phyloP scores from a whole-genome alignment of 345 rosid species.

The Mallotus nudiflorus region DNA sequence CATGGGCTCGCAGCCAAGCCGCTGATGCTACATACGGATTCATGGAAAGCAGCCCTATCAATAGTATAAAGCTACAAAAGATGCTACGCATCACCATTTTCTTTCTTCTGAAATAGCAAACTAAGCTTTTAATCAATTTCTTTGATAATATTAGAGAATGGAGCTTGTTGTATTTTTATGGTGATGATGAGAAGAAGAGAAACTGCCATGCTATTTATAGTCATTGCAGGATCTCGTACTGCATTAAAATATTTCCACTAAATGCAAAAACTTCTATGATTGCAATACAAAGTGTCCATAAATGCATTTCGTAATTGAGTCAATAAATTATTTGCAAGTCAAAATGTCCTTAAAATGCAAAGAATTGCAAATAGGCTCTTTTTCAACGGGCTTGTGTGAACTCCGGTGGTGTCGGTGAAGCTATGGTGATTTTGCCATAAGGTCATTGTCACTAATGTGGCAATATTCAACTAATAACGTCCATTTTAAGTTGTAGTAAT shows the following conservation, averaged over 20 bases:
- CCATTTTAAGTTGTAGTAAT: too few relatives aligned
- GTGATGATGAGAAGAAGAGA: background rate
- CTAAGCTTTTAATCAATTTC: too few relatives aligned
- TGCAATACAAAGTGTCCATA: slow-evolving; percentile 19
- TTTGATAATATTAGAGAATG: too few relatives aligned
- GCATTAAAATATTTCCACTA: slow-evolving; percentile 20
- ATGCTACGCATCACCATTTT: slow-evolving; percentile 34
- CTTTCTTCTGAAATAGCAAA: too few relatives aligned
- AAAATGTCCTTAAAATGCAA: background rate
- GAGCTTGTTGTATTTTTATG: background rate
- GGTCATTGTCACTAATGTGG: too few relatives aligned
- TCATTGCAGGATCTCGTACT: slow-evolving; percentile 2
- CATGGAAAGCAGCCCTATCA: slow-evolving; percentile 33
- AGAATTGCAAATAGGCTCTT: background rate
- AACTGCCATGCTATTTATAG: slow-evolving; percentile 39
- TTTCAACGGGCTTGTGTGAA: too few relatives aligned
- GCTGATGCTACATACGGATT: slow-evolving; percentile 20
- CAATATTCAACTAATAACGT: too few relatives aligned
- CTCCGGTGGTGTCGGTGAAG: background rate
- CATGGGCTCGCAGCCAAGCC: slow-evolving; percentile 29
- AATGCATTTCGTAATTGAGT: slow-evolving; percentile 9
- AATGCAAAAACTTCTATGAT: slow-evolving; percentile 14
- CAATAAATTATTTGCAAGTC: background rate
- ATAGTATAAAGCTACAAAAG: slow-evolving; percentile 16
- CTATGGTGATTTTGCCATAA: background rate